Percentiles rank a stretch among this genome's conserved stretches.
These are phyloP conservation scores for Sporopachydermia cereana DNA, from an alignment of 1,139 yeast genomes.

Conservation along the genomic window DNA sequence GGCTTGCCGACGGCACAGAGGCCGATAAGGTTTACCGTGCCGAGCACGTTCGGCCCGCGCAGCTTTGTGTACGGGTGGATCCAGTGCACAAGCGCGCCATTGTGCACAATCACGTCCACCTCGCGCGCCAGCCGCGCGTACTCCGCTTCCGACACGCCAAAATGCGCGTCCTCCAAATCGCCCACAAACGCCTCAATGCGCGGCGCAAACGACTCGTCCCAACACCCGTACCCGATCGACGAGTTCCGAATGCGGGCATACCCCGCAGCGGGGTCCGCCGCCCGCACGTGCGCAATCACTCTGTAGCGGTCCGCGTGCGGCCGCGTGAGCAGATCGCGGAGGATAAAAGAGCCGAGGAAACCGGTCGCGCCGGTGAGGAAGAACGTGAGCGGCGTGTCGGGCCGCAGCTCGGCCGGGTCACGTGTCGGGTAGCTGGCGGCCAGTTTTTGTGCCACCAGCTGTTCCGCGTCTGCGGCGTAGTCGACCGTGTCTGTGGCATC, in stretches of 20 bases:
- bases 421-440: slow-evolving; percentile 31
- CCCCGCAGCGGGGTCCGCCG: slow-evolving; percentile 55
- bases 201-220: slow-evolving; percentile 53
- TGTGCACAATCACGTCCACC: slow-evolving; percentile 81
- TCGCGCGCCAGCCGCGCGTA: slow-evolving; percentile 49
- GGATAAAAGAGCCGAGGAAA: slow-evolving; percentile 81
- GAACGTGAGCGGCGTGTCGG: slow-evolving; percentile 38
- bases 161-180: slow-evolving; percentile 56
- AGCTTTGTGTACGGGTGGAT: slow-evolving; percentile 86
- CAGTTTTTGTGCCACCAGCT: slow-evolving; percentile 37
- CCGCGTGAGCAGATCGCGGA: slow-evolving; percentile 60
- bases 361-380: slow-evolving; percentile 96
- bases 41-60: slow-evolving; percentile 86
- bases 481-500: slow-evolving; percentile 27
- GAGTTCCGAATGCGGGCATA: slow-evolving; percentile 64
- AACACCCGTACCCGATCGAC: slow-evolving; percentile 76
- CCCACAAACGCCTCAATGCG: slow-evolving; percentile 71
- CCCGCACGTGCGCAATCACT: slow-evolving; percentile 86
- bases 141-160: slow-evolving; percentile 49
- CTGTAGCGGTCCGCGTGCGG: slow-evolving; percentile 34
- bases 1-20: slow-evolving; percentile 71
- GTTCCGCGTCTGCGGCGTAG: slow-evolving; percentile 68
- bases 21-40: slow-evolving; percentile 76
- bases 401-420: slow-evolving; percentile 21
- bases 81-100: slow-evolving; percentile 99